Percentiles rank a stretch among this genome's conserved stretches.
These are phyloP conservation scores for Aquanectria penicillioides DNA, from an alignment of 2,329 filamentous ascomycete species.

Conservation along the genomic window DNA sequence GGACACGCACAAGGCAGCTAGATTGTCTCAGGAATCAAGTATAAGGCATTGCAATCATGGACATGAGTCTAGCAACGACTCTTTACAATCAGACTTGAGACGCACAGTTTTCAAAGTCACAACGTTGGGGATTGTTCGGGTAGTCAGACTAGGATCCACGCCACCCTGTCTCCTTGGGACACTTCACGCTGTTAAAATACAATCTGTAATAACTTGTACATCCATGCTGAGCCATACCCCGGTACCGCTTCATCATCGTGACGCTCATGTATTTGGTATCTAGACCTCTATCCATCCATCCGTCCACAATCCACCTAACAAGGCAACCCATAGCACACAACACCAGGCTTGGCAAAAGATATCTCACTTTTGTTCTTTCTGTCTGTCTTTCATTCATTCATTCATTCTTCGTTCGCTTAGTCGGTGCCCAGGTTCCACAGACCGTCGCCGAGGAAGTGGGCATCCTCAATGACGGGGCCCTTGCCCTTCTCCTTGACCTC, in stretches of 20 bases:
- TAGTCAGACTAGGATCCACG: no score
- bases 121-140: no score
- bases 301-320: no score
- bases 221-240: neutral
- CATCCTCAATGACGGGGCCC: conserved; percentile 91
- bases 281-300: conserved; percentile 4
- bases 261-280: conserved; percentile 22
- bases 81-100: no score
- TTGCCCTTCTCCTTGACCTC: conserved; percentile 96
- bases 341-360: neutral
- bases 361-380: neutral
- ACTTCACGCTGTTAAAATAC: no score
- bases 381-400: neutral
- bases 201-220: neutral
- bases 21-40: no score
- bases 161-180: no score
- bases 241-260: conserved; percentile 2
- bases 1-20: no score
- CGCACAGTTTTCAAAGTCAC: no score
- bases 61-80: no score
- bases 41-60: no score
- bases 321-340: neutral
- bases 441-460: conserved; percentile 93
- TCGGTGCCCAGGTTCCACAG: conserved; percentile 78
- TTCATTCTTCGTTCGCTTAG: conserved; percentile 38